Evolutionary conservation across 2,329 filamentous ascomycete genomes (phyloP).

Genomic region (Aspergillus pseudoglaucus): DNA sequence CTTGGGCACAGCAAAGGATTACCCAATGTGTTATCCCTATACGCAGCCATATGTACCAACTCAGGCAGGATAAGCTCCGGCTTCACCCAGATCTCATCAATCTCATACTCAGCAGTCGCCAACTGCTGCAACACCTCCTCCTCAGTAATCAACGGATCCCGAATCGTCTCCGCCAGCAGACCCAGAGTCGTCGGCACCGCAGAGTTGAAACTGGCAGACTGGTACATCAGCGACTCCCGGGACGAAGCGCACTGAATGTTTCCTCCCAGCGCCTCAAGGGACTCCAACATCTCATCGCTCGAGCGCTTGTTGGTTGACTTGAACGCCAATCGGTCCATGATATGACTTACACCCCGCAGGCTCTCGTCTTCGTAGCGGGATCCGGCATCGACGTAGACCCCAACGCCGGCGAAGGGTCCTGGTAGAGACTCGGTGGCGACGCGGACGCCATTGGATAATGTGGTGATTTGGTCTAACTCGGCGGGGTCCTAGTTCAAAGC

Average conservation of each 20-base stretch:
- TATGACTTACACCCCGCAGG: conserved; percentile 85
- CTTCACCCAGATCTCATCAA: conserved; percentile 95
- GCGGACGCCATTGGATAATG: conserved; percentile 82
- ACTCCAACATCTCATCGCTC: conserved; percentile 79
- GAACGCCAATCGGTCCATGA: conserved; percentile 92
- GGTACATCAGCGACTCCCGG: conserved; percentile 96
- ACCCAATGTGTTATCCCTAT: conserved; percentile 90
- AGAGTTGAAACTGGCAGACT: conserved; percentile 94
- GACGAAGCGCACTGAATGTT: conserved; percentile 97
- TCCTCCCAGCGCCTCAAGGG: conserved; percentile 79
- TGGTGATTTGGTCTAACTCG: conserved; percentile 81
- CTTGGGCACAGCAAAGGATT: conserved; percentile 88
- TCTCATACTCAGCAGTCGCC: conserved; percentile 88
- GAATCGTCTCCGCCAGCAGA: conserved; percentile 87
- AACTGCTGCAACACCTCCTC: conserved; percentile 82
- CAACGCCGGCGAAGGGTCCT: conserved; percentile 89
- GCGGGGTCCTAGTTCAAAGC: conserved; percentile 60
- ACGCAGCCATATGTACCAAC: conserved; percentile 89
- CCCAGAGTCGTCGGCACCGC: conserved; percentile 76
- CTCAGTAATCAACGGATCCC: conserved; percentile 75
- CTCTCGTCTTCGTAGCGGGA: conserved; percentile 86
- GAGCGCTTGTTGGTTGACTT: conserved; percentile 69
- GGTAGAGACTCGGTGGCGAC: conserved; percentile 92
- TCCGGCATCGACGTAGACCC: conserved; percentile 91
- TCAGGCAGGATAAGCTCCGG: conserved; percentile 93